Percentiles rank a stretch among this genome's conserved stretches.
Evolutionary conservation across 148 eudicot species (phyloP).

Genomic region (Chenopodium suecicum): DNA sequence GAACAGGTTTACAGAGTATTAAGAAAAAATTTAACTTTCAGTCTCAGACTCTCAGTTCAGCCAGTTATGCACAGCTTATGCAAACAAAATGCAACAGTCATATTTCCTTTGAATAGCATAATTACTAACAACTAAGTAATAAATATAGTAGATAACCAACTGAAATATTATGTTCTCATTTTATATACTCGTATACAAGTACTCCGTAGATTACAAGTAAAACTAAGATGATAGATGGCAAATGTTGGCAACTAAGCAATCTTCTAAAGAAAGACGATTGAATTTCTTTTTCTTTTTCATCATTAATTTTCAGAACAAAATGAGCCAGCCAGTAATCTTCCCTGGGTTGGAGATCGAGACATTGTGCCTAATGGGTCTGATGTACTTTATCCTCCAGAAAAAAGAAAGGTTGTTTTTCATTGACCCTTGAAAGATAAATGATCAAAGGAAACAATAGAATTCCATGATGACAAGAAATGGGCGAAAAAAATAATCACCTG

Average conservation of each 20-base stretch:
- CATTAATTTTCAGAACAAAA: neutral
- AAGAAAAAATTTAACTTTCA: neutral
- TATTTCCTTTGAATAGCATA: neutral
- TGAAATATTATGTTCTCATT: neutral
- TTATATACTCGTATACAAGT: neutral
- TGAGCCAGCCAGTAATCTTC: neutral
- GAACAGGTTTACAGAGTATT: neutral
- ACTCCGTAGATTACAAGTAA: neutral
- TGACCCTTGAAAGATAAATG: neutral
- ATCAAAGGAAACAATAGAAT: neutral
- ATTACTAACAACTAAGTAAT: too few relatives aligned
- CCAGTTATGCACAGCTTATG: neutral
- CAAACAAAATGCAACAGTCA: neutral
- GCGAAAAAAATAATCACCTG: conserved; percentile 5
- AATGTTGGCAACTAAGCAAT: neutral
- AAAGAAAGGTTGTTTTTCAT: neutral
- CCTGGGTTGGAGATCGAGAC: too few relatives aligned
- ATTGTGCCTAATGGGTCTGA: too few relatives aligned
- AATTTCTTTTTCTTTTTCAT: neutral
- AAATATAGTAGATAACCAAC: neutral
- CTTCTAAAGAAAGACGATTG: neutral
- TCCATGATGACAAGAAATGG: neutral
- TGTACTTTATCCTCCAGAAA: too few relatives aligned
- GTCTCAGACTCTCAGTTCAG: neutral
- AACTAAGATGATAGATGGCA: neutral